Evolutionary conservation across 2,329 filamentous ascomycete species (phyloP).

Genomic region (Pezicula rhizophila): DNA sequence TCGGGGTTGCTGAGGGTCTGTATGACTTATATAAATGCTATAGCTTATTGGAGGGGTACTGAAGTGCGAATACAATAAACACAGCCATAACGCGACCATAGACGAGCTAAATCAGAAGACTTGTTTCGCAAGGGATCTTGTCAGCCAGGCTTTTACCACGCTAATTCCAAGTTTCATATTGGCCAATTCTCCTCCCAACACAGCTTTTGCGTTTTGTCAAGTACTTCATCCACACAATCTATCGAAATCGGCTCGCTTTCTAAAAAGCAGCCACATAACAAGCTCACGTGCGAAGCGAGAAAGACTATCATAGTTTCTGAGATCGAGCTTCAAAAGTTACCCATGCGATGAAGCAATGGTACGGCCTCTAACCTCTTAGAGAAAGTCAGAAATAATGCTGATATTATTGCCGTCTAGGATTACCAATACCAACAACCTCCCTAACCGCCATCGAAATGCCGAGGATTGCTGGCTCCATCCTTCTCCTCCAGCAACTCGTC

Average conservation of each 20-base stretch:
- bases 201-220: background rate
- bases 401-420: background rate
- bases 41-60: too few species aligned
- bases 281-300: slow-evolving; percentile 8
- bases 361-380: too few species aligned
- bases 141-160: too few species aligned
- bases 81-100: too few species aligned
- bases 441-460: slow-evolving; percentile 15
- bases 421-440: slow-evolving; percentile 8
- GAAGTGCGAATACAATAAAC: too few species aligned
- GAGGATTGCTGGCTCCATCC: slow-evolving; percentile 22
- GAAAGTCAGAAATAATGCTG: too few species aligned
- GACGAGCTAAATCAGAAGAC: too few species aligned
- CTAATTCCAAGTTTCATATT: too few species aligned
- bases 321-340: slow-evolving; percentile 9
- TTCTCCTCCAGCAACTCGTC: slow-evolving; percentile 10
- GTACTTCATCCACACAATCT: background rate
- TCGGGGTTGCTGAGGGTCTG: background rate
- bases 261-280: slow-evolving; percentile 6
- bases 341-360: slow-evolving; percentile 13
- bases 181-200: background rate
- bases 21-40: too few species aligned
- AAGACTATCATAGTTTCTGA: slow-evolving; percentile 12
- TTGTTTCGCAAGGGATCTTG: too few species aligned
- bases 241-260: background rate